A percentile compares a stretch with the other conserved stretches of the same genome.
Conservation (phyloP, 2,329 filamentous ascomycete genomes). For the Penicillium griseofulvum region DNA sequence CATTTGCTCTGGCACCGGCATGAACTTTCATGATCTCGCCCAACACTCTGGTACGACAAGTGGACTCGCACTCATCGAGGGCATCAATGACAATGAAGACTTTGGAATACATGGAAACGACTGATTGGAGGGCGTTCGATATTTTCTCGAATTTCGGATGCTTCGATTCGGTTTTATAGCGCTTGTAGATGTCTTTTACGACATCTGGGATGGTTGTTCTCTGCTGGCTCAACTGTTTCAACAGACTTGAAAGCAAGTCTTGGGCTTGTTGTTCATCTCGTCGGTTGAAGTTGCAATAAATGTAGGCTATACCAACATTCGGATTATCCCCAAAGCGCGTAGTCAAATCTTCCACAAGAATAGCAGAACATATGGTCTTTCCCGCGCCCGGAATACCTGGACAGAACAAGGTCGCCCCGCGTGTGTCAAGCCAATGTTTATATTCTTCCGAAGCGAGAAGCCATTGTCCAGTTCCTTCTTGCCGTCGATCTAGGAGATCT, state of each 20-base stretch:
- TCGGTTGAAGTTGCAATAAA: slow-evolving; percentile 49
- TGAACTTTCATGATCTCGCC: slow-evolving; percentile 24
- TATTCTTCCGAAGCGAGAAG: slow-evolving; percentile 19
- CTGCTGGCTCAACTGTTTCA: slow-evolving; percentile 40
- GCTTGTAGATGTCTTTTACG: slow-evolving; percentile 31
- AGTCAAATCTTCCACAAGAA: slow-evolving; percentile 44
- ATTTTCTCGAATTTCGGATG: slow-evolving; percentile 29
- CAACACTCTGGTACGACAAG: slow-evolving; percentile 6
- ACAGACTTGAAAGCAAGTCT: slow-evolving; percentile 34
- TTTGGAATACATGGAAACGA: slow-evolving; percentile 17
- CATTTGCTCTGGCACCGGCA: slow-evolving; percentile 12
- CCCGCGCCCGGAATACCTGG: slow-evolving; percentile 20
- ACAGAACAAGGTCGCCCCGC: slow-evolving; percentile 13
- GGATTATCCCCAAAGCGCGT: slow-evolving; percentile 16
- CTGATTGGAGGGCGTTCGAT: slow-evolving; percentile 11
- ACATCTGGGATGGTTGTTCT: slow-evolving; percentile 22
- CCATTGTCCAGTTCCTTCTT: slow-evolving; percentile 22
- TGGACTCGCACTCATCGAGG: slow-evolving; percentile 29
- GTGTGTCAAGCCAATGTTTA: slow-evolving; percentile 10
- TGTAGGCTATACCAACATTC: slow-evolving; percentile 42
- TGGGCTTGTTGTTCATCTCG: slow-evolving; percentile 38
- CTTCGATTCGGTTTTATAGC: slow-evolving; percentile 10
- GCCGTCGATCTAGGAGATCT: slow-evolving; percentile 10
- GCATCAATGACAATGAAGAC: slow-evolving; percentile 33
- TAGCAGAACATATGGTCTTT: slow-evolving; percentile 22